Evolutionary conservation across 1,284 basidiomycete genomes (phyloP).

Genomic region (Rhodotorula sp.): DNA sequence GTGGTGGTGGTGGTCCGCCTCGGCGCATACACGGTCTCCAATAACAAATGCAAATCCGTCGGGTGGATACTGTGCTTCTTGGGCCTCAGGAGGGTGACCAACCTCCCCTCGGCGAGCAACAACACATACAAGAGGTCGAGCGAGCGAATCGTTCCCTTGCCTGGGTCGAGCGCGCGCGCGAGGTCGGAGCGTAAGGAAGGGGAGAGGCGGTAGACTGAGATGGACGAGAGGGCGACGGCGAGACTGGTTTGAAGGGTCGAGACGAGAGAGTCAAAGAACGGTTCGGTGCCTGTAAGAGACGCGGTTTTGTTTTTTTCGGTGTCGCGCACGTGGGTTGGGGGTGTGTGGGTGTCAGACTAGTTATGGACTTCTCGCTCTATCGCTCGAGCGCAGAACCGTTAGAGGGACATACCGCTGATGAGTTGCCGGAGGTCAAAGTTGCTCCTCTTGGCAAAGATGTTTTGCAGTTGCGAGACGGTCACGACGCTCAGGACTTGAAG

Average conservation of each 20-base stretch:
- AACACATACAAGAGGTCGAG: constrained; percentile 80
- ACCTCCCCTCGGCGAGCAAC: constrained; percentile 70
- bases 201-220: constrained; percentile 38
- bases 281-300: constrained; percentile 66
- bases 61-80: constrained; percentile 93
- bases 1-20: constrained; percentile 55
- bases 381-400: no score
- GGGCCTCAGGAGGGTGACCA: constrained; percentile 85
- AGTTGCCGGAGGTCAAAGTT: constrained; percentile 88
- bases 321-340: neutral
- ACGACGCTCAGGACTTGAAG: constrained; percentile 88
- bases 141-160: constrained; percentile 64
- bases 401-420: constrained; percentile 63
- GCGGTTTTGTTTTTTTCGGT: neutral
- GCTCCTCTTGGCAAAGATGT: constrained; percentile 79
- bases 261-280: constrained; percentile 70
- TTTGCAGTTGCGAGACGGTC: constrained; percentile 74
- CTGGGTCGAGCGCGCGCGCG: constrained; percentile 72
- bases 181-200: constrained; percentile 56
- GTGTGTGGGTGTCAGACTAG: no score
- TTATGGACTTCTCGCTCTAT: no score
- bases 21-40: constrained; percentile 52
- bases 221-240: constrained; percentile 30
- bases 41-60: constrained; percentile 54
- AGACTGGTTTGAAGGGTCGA: constrained; percentile 63